Evolutionary conservation across 345 rosid species (phyloP).

Genomic region (Gynandropsis gynandra): DNA sequence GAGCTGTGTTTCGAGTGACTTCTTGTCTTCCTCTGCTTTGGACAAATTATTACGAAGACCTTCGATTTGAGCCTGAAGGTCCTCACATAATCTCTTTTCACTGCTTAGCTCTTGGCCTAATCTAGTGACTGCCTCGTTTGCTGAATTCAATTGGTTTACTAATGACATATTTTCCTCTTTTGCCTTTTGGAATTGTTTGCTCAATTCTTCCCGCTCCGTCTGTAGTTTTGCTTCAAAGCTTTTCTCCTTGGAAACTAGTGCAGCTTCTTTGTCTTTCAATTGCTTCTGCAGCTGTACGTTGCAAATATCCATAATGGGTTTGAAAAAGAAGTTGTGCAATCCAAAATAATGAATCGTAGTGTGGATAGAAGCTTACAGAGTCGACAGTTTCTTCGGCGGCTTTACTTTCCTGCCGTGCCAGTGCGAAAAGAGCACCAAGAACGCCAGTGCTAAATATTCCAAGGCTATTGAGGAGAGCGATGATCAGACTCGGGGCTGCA

Average conservation of each 20-base stretch:
- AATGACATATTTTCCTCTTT: constrained; percentile 55
- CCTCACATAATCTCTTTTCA: constrained; percentile 48
- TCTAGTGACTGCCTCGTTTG: constrained; percentile 46
- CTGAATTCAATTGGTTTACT: constrained; percentile 49
- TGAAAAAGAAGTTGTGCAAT: neutral
- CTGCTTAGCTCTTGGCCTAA: constrained; percentile 68
- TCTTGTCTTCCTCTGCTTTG: constrained; percentile 51
- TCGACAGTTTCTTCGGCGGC: constrained; percentile 47
- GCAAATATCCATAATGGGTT: constrained; percentile 4
- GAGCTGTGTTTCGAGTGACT: constrained; percentile 45
- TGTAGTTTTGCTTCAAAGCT: constrained; percentile 48
- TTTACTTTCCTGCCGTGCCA: constrained; percentile 55
- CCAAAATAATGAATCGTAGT: neutral
- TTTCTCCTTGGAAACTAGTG: constrained; percentile 43
- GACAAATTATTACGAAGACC: constrained; percentile 43
- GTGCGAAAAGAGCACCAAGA: constrained; percentile 82
- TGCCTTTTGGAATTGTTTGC: constrained; percentile 38
- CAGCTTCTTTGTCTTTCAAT: constrained; percentile 64
- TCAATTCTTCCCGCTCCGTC: constrained; percentile 55
- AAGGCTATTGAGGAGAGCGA: constrained; percentile 64
- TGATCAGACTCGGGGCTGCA: constrained; percentile 45
- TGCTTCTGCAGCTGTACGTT: constrained; percentile 48
- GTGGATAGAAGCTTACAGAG: constrained; percentile 44
- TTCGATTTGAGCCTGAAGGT: constrained; percentile 44
- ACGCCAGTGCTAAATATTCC: constrained; percentile 67